Base-by-base conservation (phyloP, 2,329 filamentous ascomycete species). In the Orbilia javanica region DNA sequence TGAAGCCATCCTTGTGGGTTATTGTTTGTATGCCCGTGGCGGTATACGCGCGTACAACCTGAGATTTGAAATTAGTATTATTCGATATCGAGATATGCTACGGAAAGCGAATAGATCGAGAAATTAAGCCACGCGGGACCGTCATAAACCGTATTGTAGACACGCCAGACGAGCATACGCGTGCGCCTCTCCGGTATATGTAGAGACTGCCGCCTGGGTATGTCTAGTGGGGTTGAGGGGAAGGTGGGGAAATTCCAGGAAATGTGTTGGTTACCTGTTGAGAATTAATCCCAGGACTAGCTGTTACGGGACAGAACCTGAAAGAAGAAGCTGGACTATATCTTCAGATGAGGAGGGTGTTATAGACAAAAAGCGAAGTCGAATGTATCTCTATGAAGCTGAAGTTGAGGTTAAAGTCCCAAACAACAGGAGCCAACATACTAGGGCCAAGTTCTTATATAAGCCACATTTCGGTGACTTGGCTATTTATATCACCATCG, bases 1-100 rank as follows among this genome's bases (percentile, higher is more conserved):
- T 8, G 74, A 48, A 27, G 74, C 67, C 74, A 78, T 78, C 20
- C 8, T 44, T 20, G 4, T n/a, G 13, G 34, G 34, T 3, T 39
- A 13, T 10, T 44, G n/a, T n/a, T n/a, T n/a, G n/a, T n/a, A n/a
- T n/a, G n/a, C n/a, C n/a, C n/a, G n/a, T 10, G 42, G n/a, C 20
- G 5, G n/a, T 44, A 44, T n/a, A 44, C 42, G n/a, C 18, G 18
- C 18, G 42, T 44, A 44, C 42, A 10, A 42, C 39, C 3, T 20
- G 42, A 11, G 34, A 13, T 44, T 10, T 20, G 42, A 18, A 18
- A 10, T 44, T 20, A 20, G 42, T 44, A 44, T 20, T n/a, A n/a
- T n/a, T n/a, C n/a, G 7, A 7, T 4, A 18, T 18, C 4, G 42
- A 1, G 3, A 44, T 44, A 44, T 20, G 10, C 31, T 39, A 44